phyloP scores from a whole-genome alignment of 257 asterid genomes.

The Jacaranda copaia region DNA sequence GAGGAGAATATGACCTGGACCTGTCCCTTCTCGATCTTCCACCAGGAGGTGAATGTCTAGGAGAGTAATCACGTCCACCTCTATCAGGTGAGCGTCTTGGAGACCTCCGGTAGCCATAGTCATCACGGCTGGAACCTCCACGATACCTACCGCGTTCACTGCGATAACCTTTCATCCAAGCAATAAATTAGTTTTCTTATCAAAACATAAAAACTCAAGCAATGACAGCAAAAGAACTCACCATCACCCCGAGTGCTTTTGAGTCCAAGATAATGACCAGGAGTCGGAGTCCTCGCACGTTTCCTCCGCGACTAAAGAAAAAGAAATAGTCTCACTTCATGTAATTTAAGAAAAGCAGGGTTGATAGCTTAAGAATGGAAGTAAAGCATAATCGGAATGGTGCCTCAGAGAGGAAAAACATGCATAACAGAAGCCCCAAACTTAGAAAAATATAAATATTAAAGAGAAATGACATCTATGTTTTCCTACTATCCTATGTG shows the following conservation, averaged over 20 bases:
- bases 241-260: conserved; percentile 85
- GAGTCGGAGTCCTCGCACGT: conserved; percentile 87
- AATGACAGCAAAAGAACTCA: conserved; percentile 45
- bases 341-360: conserved; percentile 30
- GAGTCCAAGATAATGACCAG: conserved; percentile 98
- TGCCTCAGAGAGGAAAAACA: background rate
- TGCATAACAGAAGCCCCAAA: background rate
- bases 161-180: conserved; percentile 57
- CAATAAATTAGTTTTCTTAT: conserved; percentile 26
- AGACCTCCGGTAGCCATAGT: conserved; percentile 82
- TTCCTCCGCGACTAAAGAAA: conserved; percentile 67
- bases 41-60: conserved; percentile 75
- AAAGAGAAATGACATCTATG: conserved; percentile 12
- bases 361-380: conserved; percentile 6
- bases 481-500: conserved; percentile 29
- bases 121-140: conserved; percentile 78
- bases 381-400: background rate
- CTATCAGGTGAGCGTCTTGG: conserved; percentile 71
- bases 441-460: background rate
- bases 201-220: conserved; percentile 10
- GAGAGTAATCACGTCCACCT: conserved; percentile 72
- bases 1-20: conserved; percentile 84
- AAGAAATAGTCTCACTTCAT: conserved; percentile 33
- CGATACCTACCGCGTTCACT: conserved; percentile 76
- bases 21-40: conserved; percentile 85